Conservation (phyloP, 1,139 yeast genomes). For the Scheffersomyces illinoinensis region DNA sequence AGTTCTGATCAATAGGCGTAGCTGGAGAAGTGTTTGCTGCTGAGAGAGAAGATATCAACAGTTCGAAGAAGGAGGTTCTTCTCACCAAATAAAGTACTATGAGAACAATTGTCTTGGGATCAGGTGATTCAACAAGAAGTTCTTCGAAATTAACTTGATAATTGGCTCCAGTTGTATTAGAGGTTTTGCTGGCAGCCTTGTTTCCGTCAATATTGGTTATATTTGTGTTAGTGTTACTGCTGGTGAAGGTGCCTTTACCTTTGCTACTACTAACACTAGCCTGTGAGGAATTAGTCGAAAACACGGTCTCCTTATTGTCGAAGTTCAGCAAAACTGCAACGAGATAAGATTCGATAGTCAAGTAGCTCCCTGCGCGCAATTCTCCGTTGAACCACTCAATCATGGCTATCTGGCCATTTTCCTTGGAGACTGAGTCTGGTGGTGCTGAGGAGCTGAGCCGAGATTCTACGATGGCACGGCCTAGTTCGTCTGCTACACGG, state of each 20-base stretch:
- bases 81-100: constrained; percentile 28
- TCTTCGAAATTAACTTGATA: background rate
- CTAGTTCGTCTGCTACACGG: constrained; percentile 14
- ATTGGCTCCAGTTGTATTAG: background rate
- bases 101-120: constrained; percentile 15
- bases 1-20: constrained; percentile 2
- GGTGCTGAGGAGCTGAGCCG: constrained; percentile 3
- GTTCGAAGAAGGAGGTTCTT: constrained; percentile 24
- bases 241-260: no score
- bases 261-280: background rate
- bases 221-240: background rate
- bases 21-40: constrained; percentile 3
- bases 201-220: background rate
- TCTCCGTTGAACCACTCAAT: constrained; percentile 26
- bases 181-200: background rate
- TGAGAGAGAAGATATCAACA: constrained; percentile 4
- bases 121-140: constrained; percentile 1
- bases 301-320: background rate
- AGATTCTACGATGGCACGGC: constrained; percentile 10
- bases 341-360: constrained; percentile 9
- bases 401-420: constrained; percentile 3
- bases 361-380: constrained; percentile 25
- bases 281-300: background rate
- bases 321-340: background rate
- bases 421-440: background rate